Evolutionary conservation across 495 filamentous ascomycete species (phyloP).

Genomic region (Endocarpon pusillum): DNA sequence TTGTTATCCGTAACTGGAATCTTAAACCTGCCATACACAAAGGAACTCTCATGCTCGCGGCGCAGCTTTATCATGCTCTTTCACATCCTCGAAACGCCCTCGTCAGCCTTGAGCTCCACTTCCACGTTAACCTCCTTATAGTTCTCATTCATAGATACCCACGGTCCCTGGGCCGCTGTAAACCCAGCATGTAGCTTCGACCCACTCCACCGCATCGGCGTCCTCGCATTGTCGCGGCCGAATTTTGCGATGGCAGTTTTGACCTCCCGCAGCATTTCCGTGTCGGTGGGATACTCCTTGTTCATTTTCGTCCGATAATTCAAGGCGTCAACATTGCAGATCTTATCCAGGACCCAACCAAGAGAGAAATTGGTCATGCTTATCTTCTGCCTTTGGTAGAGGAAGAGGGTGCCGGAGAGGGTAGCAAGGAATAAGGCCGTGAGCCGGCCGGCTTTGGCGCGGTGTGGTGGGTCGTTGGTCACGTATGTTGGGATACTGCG

Average conservation of each 20-base stretch:
- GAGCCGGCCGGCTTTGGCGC: slow-evolving; percentile 38
- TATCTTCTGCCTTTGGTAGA: slow-evolving; percentile 65
- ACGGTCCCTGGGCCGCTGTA: slow-evolving; percentile 33
- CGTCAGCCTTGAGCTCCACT: slow-evolving; percentile 24
- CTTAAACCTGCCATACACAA: slow-evolving; percentile 44
- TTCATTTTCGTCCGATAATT: slow-evolving; percentile 32
- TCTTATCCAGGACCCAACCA: slow-evolving; percentile 47
- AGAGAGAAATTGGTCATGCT: slow-evolving; percentile 57
- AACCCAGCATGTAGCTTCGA: slow-evolving; percentile 31
- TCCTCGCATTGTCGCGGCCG: slow-evolving; percentile 37
- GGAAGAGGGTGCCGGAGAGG: slow-evolving; percentile 49
- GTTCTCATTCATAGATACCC: slow-evolving; percentile 45
- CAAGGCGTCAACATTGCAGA: slow-evolving; percentile 52
- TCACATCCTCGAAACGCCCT: slow-evolving; percentile 36
- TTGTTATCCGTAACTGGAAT: no score
- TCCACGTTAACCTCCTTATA: slow-evolving; percentile 33
- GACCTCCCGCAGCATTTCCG: no score
- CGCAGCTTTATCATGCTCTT: slow-evolving; percentile 31
- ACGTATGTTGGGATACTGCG: slow-evolving; percentile 45
- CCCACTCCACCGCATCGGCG: slow-evolving; percentile 34
- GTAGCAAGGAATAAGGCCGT: slow-evolving; percentile 40
- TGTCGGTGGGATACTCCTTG: slow-evolving; percentile 18
- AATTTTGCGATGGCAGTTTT: slow-evolving; percentile 31
- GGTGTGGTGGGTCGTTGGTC: slow-evolving; percentile 27
- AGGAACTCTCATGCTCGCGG: slow-evolving; percentile 35